Base-by-base conservation (phyloP, 2,329 filamentous ascomycete genomes). In the Hymenoscyphus fraxineus region DNA sequence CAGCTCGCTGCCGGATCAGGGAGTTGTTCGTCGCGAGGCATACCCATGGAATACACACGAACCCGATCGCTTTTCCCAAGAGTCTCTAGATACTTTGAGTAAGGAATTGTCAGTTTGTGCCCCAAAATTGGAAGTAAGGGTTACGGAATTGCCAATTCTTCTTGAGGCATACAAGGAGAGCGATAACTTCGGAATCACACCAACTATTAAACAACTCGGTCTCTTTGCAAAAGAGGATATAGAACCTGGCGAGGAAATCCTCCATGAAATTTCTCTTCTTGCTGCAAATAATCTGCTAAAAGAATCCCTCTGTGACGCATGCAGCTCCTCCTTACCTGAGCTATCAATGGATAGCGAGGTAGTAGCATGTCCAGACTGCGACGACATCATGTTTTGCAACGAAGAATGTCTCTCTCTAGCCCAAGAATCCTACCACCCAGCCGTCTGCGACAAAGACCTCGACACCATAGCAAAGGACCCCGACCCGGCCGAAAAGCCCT, bases 271-370 rank as follows among this genome's bases (percentile, higher is more conserved):
- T 66, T 95, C 93, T 9, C 83, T 97, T 7, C 80, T 99, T 51
- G 97, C 93, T 1, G 93, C 92, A 57, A 95, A 94, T 71, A 95
- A 95, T 74, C 88, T 92, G 38, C 84, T 95, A 13, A 92, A 96
- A 74, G 93, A 96, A 67, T 83, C 90, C 4, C 84, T 94, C 38
- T 98, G 94, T 77, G 94, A 98, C 76, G 93, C 93, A 15, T 98
- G 94, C 76, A 92, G 92, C 71, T 82, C 84, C 7, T 85, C 86
- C 31, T 82, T 96, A 6, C 91, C 90, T 0, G 82, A 83, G 0
- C 78, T 91, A 32, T 79, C 76, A 31, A 65, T 67, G 59, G 76
- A 83, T 9, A 79, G 73, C 59, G 77, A 73, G 62, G 83, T 80
- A 16, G 80, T 87, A 44, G 81, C 77, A 68, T 90, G 87, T 68